These are phyloP conservation scores for Colletotrichum sp. DNA, from an alignment of 2,329 filamentous ascomycete species.

Conservation along the genomic window DNA sequence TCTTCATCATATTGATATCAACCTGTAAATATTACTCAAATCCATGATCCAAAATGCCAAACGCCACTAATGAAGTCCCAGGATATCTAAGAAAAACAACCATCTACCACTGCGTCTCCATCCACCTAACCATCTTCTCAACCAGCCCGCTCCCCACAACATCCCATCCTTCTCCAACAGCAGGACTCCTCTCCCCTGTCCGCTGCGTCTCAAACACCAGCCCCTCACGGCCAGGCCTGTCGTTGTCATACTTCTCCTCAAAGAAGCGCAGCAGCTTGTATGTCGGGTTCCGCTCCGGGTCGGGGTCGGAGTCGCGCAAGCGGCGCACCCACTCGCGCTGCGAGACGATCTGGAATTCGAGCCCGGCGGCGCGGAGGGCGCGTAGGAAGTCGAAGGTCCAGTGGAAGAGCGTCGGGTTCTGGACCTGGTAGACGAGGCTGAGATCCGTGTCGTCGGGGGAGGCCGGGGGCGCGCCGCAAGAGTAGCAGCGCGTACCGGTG, in stretches of 20 bases:
- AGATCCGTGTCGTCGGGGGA: constrained; percentile 9
- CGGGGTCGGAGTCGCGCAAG: constrained; percentile 49
- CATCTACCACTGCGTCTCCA: constrained; percentile 27
- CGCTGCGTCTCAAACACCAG: constrained; percentile 41
- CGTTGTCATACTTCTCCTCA: constrained; percentile 54
- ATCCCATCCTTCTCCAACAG: constrained; percentile 37
- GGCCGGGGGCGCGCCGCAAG: constrained; percentile 26
- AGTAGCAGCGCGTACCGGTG: constrained; percentile 29
- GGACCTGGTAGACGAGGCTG: constrained; percentile 53
- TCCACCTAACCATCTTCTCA: constrained; percentile 39
- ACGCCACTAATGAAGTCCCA: background rate
- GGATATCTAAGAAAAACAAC: background rate
- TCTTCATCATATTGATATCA: background rate
- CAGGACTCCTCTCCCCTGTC: constrained; percentile 34
- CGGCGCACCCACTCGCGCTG: constrained; percentile 49
- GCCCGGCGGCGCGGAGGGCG: constrained; percentile 46
- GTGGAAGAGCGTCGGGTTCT: constrained; percentile 52
- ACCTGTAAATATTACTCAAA: background rate
- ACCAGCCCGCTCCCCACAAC: constrained; percentile 43
- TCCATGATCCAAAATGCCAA: background rate
- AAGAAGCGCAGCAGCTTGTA: constrained; percentile 59
- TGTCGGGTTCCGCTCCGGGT: constrained; percentile 54
- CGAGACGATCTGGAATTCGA: constrained; percentile 48
- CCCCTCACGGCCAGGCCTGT: constrained; percentile 37
- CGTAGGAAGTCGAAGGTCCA: constrained; percentile 61